A percentile compares a stretch with the other conserved stretches of the same genome.
phyloP scores from a whole-genome alignment of 116 monocot genomes.

The Thalassia testudinum region DNA sequence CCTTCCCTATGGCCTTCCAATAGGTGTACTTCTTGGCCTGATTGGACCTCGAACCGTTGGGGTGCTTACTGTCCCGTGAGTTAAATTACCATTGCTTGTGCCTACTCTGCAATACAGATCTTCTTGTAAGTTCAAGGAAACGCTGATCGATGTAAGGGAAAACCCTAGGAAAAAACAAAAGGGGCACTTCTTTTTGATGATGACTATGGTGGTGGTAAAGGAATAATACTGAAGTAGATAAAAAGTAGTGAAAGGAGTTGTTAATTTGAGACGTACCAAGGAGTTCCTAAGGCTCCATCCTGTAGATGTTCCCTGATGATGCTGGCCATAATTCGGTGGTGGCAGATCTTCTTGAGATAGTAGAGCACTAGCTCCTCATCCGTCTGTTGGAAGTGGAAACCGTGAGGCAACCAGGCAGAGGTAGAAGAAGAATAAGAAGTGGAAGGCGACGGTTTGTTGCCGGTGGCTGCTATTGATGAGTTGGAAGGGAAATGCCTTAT shows the following conservation, averaged over 20 bases:
- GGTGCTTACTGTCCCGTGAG: slow-evolving; percentile 76
- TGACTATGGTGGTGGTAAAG: too few species aligned
- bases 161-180: too few species aligned
- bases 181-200: too few species aligned
- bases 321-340: slow-evolving; percentile 23
- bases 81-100: slow-evolving; percentile 94
- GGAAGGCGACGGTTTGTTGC: too few species aligned
- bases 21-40: slow-evolving; percentile 53
- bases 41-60: slow-evolving; percentile 68
- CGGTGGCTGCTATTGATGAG: too few species aligned
- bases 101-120: slow-evolving; percentile 49
- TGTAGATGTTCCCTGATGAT: slow-evolving; percentile 75
- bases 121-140: slow-evolving; percentile 19
- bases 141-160: too few species aligned
- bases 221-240: too few species aligned
- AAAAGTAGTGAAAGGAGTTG: too few species aligned
- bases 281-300: slow-evolving; percentile 74
- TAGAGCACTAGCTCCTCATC: slow-evolving; percentile 88
- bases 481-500: too few species aligned
- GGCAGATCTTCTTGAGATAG: slow-evolving; percentile 84
- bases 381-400: slow-evolving; percentile 87
- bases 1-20: slow-evolving; percentile 92
- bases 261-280: slow-evolving; percentile 27
- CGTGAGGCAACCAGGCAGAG: slow-evolving; percentile 20
- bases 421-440: neutral